These are phyloP conservation scores for Chenopodium berlandieri DNA, from an alignment of 148 eudicot species.

Conservation along the genomic window DNA sequence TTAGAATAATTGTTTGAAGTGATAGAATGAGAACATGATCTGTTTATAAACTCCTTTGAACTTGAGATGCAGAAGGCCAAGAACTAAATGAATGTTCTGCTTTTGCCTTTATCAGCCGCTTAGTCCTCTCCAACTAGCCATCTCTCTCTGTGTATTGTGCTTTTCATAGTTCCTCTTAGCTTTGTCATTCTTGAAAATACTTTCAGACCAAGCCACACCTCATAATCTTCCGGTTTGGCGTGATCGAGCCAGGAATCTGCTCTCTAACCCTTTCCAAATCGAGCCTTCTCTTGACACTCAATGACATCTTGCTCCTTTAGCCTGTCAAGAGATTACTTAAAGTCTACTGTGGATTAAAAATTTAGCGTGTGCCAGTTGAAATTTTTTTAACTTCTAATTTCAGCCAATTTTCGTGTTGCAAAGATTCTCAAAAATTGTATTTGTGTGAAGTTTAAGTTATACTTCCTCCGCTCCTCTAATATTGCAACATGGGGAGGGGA, in stretches of 20 bases:
- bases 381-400: background rate
- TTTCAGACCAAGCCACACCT: background rate
- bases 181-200: too few relatives aligned
- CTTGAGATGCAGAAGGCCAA: background rate
- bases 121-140: background rate
- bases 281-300: background rate
- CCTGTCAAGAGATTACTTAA: background rate
- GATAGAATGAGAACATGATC: background rate
- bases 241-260: background rate
- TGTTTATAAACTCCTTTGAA: background rate
- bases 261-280: background rate
- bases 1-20: background rate
- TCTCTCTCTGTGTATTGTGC: background rate
- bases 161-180: background rate
- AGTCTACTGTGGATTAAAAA: background rate
- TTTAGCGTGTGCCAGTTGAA: background rate
- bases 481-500: too few relatives aligned
- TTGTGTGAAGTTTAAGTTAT: background rate
- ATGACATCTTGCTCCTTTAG: background rate
- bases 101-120: background rate
- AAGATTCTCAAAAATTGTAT: background rate
- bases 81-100: background rate
- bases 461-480: too few relatives aligned
- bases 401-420: background rate
- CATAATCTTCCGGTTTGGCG: background rate